Evolutionary conservation across 331 rosid species (phyloP).

Genomic region (Rosa hybrid): DNA sequence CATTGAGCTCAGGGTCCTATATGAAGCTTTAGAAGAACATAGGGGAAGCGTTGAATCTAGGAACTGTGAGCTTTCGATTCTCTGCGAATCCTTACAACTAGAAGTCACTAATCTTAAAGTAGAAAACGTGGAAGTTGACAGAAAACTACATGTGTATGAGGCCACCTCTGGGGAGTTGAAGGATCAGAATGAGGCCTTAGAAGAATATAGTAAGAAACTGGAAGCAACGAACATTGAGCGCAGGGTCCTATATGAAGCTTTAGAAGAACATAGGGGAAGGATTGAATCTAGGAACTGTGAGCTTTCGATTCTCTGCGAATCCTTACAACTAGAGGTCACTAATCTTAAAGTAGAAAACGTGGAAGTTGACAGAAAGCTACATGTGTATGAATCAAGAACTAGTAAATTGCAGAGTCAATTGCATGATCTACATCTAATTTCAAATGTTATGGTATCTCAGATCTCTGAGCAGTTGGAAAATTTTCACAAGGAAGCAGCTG

Average conservation of each 20-base stretch:
- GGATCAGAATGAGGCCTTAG: slow-evolving; percentile 57
- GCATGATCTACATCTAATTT: slow-evolving; percentile 52
- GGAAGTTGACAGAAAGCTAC: slow-evolving; percentile 59
- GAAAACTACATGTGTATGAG: slow-evolving; percentile 46
- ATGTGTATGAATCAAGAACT: slow-evolving; percentile 52
- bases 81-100: slow-evolving; percentile 50
- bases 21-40: slow-evolving; percentile 60
- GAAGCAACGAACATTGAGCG: slow-evolving; percentile 75
- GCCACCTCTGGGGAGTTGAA: slow-evolving; percentile 41
- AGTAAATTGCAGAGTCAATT: slow-evolving; percentile 51
- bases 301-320: slow-evolving; percentile 54
- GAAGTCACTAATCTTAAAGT: slow-evolving; percentile 43
- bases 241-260: slow-evolving; percentile 65
- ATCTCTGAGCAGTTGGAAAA: slow-evolving; percentile 55
- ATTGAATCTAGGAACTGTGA: slow-evolving; percentile 52
- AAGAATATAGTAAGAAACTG: slow-evolving; percentile 56
- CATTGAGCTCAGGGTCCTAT: slow-evolving; percentile 73
- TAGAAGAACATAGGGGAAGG: slow-evolving; percentile 50
- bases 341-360: slow-evolving; percentile 44
- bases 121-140: slow-evolving; percentile 51
- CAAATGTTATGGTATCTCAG: slow-evolving; percentile 59
- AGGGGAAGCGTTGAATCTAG: slow-evolving; percentile 49
- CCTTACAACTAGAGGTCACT: slow-evolving; percentile 48
- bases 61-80: slow-evolving; percentile 55
- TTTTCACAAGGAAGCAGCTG: slow-evolving; percentile 61